Conservation (phyloP, 2,329 filamentous ascomycete genomes). For the Alternaria rosae region DNA sequence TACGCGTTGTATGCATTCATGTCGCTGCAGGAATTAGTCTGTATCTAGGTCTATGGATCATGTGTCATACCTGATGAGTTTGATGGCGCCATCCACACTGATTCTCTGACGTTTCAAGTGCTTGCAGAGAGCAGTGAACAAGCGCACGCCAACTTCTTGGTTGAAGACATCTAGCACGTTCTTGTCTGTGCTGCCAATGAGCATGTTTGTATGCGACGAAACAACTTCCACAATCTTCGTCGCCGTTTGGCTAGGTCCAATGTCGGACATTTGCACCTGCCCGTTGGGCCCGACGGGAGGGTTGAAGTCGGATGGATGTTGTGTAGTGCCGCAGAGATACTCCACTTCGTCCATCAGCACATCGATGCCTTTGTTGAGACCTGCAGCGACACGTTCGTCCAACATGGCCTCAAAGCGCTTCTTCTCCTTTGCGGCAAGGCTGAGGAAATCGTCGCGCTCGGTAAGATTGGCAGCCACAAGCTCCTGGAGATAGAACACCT, state of each 20-base stretch:
- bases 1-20: constrained; percentile 94
- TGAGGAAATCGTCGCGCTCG: constrained; percentile 93
- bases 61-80: constrained; percentile 72
- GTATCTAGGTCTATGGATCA: background rate
- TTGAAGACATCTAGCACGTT: constrained; percentile 99
- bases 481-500: constrained; percentile 98
- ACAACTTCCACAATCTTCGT: constrained; percentile 83
- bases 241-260: constrained; percentile 81
- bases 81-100: constrained; percentile 86
- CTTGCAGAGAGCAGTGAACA: constrained; percentile 93
- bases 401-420: constrained; percentile 99
- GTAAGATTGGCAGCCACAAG: constrained; percentile 81
- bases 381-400: constrained; percentile 93
- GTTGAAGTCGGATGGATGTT: constrained; percentile 89
- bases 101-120: constrained; percentile 96
- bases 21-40: constrained; percentile 64
- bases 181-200: constrained; percentile 94
- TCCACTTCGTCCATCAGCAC: constrained; percentile 99
- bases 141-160: constrained; percentile 90
- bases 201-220: constrained; percentile 87
- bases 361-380: constrained; percentile 96
- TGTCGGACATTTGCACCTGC: constrained; percentile 56
- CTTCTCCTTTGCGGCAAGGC: constrained; percentile 90
- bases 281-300: constrained; percentile 60
- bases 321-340: constrained; percentile 88